Conservation (phyloP, 768 basidiomycete genomes). For the Suillus subluteus region DNA sequence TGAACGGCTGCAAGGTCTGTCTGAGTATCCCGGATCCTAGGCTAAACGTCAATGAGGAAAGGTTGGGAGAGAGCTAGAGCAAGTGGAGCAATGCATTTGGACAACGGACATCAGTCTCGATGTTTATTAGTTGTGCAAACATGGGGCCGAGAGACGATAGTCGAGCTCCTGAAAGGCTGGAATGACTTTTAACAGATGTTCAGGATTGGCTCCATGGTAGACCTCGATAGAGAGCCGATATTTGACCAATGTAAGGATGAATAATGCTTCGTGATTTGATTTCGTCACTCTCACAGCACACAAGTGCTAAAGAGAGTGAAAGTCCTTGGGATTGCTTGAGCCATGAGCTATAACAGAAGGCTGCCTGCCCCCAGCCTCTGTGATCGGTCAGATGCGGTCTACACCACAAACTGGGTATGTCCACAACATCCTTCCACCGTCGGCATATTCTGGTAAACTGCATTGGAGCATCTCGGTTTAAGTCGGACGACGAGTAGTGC, state of each 20-base stretch:
- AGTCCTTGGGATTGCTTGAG: conserved; percentile 16
- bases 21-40: not conserved
- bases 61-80: conserved; percentile 25
- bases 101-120: conserved; percentile 13
- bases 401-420: conserved; percentile 51
- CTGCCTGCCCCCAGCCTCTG: conserved; percentile 13
- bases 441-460: too few relatives aligned
- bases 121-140: conserved; percentile 20
- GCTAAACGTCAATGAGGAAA: not conserved
- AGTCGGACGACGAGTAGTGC: too few relatives aligned
- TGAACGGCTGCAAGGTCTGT: too few relatives aligned
- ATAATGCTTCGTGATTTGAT: conserved; percentile 9
- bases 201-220: conserved; percentile 17
- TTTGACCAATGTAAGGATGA: conserved; percentile 20
- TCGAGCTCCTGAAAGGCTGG: conserved; percentile 24
- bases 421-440: not conserved
- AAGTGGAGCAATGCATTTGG: conserved; percentile 2
- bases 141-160: conserved; percentile 19
- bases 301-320: conserved; percentile 25
- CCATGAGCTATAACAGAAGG: conserved; percentile 16
- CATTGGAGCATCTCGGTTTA: not conserved
- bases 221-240: conserved; percentile 7
- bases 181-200: conserved; percentile 20
- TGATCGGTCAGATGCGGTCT: conserved; percentile 27
- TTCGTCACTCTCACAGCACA: not conserved